Base-by-base conservation (phyloP, 2,329 filamentous ascomycete species). In the Aspergillus sclerotialis region DNA sequence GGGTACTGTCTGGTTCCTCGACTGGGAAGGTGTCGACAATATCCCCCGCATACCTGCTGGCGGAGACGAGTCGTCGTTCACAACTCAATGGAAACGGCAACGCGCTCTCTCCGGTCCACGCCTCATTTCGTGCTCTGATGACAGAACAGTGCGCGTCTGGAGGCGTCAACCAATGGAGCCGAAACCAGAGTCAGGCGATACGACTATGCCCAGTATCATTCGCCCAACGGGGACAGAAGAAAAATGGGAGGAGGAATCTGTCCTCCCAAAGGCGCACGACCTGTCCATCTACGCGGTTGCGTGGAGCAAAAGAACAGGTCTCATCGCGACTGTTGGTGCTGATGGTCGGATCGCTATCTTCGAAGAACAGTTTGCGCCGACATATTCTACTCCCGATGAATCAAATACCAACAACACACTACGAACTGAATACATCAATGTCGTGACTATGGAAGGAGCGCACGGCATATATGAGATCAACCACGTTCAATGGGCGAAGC, bases 381-480 rank as follows among this genome's bases (percentile, higher is more conserved):
- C n/a, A n/a, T n/a, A n/a, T n/a, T 24, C 33, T 27, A 47, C 48
- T 1, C 21, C 24, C 37, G 11, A 44, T 38, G 39, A 39, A 33
- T 32, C 33, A n/a, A 19, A 11, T n/a, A n/a, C n/a, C n/a, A n/a
- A n/a, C n/a, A n/a, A n/a, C n/a, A n/a, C n/a, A n/a, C 37, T 45
- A 32, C 51, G 36, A 32, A 75, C 73, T 1, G 72, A 75, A 39
- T 96, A 92, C 92, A 69, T 71, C 5, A 62, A 90, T 3, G 53
- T 94, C 11, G 76, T 78, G 0, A 74, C 75, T n/a, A 55, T 84
- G 1, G 71, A 81, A 30, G 81, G 80, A 21, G 85, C 82, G 2
- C 92, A 98, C 58, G 89, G 87, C 1, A 85, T 93, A 2, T 95
- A 90, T 54, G 92, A 98, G 63, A 74, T 96, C 44, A 98, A 98